Percentiles rank a stretch among this genome's conserved stretches.
Evolutionary conservation across 306 rosid species (phyloP).

Genomic region (Citrullus colocynthis): DNA sequence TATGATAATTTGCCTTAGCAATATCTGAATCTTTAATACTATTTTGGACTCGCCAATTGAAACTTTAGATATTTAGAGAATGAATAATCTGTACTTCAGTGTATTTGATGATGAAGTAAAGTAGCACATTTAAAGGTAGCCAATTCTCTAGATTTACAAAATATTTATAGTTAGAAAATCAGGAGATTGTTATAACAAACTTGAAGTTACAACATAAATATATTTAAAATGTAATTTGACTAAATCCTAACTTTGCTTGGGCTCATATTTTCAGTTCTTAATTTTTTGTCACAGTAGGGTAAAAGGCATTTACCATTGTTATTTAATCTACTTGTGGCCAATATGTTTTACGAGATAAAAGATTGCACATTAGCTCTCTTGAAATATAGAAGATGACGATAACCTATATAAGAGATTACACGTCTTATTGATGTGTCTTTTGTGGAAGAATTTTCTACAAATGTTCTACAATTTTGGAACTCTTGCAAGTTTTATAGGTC

Average conservation of each 20-base stretch:
- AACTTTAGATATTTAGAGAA: no score
- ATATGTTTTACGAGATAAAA: not conserved
- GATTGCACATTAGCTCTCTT: not conserved
- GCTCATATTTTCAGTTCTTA: not conserved
- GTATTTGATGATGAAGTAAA: no score
- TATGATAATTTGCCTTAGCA: not conserved
- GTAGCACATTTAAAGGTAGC: no score
- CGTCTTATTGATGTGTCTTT: not conserved
- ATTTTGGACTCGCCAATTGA: not conserved
- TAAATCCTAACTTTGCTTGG: not conserved
- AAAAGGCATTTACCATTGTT: not conserved
- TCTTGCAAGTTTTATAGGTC: not conserved
- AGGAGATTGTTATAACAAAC: no score
- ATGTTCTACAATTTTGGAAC: not conserved
- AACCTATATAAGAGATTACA: not conserved
- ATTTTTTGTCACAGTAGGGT: not conserved
- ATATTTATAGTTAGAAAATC: no score
- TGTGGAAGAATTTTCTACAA: not conserved
- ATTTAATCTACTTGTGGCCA: not conserved
- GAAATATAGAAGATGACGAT: not conserved
- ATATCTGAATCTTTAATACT: not conserved
- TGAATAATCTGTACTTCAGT: no score
- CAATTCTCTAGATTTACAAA: no score
- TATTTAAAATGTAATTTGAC: no score
- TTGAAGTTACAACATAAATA: no score